Evolutionary conservation across 164 flowering plant genomes (phyloP), one percentile per base, ranked within the genome.

Genomic region (Paratinospora sagittata): DNA sequence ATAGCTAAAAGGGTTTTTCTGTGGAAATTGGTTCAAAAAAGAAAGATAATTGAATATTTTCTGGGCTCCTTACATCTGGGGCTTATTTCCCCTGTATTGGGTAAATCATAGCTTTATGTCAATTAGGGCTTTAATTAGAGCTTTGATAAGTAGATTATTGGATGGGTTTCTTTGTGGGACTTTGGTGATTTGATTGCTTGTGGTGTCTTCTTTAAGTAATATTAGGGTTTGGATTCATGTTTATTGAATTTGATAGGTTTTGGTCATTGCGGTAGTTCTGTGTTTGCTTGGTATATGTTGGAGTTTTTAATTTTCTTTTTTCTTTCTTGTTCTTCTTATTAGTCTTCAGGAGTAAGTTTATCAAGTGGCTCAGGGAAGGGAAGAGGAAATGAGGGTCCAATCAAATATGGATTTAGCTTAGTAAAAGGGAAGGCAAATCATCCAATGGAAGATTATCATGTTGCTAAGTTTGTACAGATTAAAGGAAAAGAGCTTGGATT

Each of bases 371-470:
- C 91, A 33, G 97, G 97, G 27, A 88, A 88, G 79, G 94, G 94
- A 58, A 81, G 85, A 78, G 84, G 88, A 81, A 72, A 76, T 62
- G 81, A 80, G 67, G 79, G 87, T 58, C 71, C 84, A 30, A 71
- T 77, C 64, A 89, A 85, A 80, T 91, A 85, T 83, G 97, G 97
- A 19, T 91, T 84, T 76, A 82, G 84, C 75, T 82, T 91, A 34
- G 86, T 88, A 43, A 91, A 91, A 79, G 97, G 97, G 73, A 91
- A 86, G 75, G 97, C 97, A 16, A 89, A 83, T 80, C 97, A 91
- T 85, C 97, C 97, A 12, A 91, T 91, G 97, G 97, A 91, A 78
- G 97, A 91, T 79, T 91, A 78, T 79, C 94, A 91, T 80, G 92
- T 91, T 47, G 90, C 97, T 36, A 89, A 91, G 69, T 86, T 89